A percentile compares a stretch with the other conserved stretches of the same genome.
Evolutionary conservation across 768 basidiomycete species (phyloP).

Genomic region (Kwoniella dendrophila): DNA sequence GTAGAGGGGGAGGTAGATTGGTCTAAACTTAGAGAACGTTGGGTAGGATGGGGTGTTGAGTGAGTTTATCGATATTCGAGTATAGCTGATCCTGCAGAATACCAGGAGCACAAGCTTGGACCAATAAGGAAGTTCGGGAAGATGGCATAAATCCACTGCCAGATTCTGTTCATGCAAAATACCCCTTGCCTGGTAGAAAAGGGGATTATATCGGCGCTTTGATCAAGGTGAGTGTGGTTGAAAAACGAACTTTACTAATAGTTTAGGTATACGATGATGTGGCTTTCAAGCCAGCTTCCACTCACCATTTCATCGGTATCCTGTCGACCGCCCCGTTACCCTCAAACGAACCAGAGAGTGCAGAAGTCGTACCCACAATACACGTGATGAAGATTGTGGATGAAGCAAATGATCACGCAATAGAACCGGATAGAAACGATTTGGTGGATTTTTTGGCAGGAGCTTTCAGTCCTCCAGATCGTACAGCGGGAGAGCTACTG

Average conservation of each 20-base stretch:
- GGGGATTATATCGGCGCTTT: slow-evolving; percentile 48
- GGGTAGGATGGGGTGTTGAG: slow-evolving; percentile 55
- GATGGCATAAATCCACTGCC: slow-evolving; percentile 20
- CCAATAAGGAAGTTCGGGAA: not conserved
- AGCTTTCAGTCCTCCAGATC: slow-evolving; percentile 41
- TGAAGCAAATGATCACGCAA: not conserved
- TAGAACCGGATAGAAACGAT: slow-evolving; percentile 21
- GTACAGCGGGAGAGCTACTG: slow-evolving; percentile 40
- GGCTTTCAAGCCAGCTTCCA: slow-evolving; percentile 45
- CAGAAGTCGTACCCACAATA: slow-evolving; percentile 38
- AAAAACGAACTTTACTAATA: not conserved
- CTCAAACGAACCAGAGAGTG: slow-evolving; percentile 29
- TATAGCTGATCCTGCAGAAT: slow-evolving; percentile 27
- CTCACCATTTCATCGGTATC: slow-evolving; percentile 48
- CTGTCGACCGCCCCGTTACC: slow-evolving; percentile 47
- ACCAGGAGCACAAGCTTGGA: slow-evolving; percentile 49
- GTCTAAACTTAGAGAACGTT: slow-evolving; percentile 48
- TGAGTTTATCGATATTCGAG: slow-evolving; percentile 25
- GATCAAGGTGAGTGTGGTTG: slow-evolving; percentile 41
- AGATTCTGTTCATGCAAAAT: slow-evolving; percentile 37
- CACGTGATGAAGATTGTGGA: slow-evolving; percentile 38
- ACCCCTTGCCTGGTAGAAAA: slow-evolving; percentile 30
- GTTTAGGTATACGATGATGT: slow-evolving; percentile 50
- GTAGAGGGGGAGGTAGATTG: slow-evolving; percentile 30
- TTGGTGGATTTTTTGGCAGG: slow-evolving; percentile 40